Percentiles rank a stretch among this genome's conserved stretches.
phyloP scores from a whole-genome alignment of 2,329 filamentous ascomycete species.

The Aureobasidium leucospermi region DNA sequence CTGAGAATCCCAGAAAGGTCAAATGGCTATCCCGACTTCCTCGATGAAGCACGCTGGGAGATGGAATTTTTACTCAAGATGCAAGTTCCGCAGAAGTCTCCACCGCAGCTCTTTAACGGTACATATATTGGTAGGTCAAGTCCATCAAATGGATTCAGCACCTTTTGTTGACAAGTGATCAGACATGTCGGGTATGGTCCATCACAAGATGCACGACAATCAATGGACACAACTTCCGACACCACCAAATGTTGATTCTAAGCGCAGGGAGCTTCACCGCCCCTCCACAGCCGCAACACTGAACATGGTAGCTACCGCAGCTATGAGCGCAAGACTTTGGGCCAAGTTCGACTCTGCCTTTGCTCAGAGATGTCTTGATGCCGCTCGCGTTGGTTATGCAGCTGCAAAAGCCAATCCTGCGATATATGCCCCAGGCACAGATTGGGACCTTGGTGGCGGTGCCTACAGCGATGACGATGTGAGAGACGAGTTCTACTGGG shows the following conservation, averaged over 20 bases:
- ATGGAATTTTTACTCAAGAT: slow-evolving; percentile 14
- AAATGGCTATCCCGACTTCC: slow-evolving; percentile 13
- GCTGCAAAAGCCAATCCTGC: slow-evolving; percentile 13
- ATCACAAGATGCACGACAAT: slow-evolving; percentile 16
- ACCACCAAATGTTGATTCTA: slow-evolving; percentile 5
- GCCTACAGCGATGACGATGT: slow-evolving; percentile 16
- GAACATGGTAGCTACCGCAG: slow-evolving; percentile 14
- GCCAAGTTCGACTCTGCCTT: slow-evolving; percentile 9
- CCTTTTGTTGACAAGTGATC: background rate
- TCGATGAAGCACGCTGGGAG: slow-evolving; percentile 16
- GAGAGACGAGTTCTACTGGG: slow-evolving; percentile 16
- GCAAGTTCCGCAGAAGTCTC: slow-evolving; percentile 13
- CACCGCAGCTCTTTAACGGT: slow-evolving; percentile 14
- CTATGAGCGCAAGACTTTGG: slow-evolving; percentile 15
- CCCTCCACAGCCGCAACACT: slow-evolving; percentile 16
- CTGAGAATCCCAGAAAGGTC: slow-evolving; percentile 13
- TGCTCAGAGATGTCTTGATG: slow-evolving; percentile 7
- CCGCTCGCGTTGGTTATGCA: slow-evolving; percentile 12
- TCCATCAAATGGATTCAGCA: background rate
- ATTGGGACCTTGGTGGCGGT: slow-evolving; percentile 16
- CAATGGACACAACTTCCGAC: slow-evolving; percentile 15
- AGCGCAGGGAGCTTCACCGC: slow-evolving; percentile 15
- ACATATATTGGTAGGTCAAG: slow-evolving; percentile 6
- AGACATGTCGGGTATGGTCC: slow-evolving; percentile 14
- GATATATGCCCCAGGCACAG: slow-evolving; percentile 14